Conservation (phyloP, 2,329 filamentous ascomycete genomes). For the Chrysoporthe deuterocubensis region DNA sequence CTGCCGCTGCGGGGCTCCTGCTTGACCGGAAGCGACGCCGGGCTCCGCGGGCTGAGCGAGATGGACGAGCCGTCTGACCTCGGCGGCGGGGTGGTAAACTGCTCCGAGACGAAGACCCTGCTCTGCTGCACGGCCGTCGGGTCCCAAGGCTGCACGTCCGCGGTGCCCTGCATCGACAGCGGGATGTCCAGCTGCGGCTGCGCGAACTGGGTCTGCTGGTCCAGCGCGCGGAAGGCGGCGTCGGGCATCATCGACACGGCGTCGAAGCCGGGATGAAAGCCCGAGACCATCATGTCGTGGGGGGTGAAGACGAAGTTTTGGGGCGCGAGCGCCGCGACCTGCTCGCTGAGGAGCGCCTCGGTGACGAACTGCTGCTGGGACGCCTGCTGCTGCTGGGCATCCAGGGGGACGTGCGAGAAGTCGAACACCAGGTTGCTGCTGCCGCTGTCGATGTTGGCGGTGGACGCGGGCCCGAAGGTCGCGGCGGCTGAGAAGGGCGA, state of each 20-base stretch:
- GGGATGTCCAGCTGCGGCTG: conserved; percentile 42
- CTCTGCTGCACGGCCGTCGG: conserved; percentile 40
- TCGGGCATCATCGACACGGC: conserved; percentile 12
- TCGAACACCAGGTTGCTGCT: conserved; percentile 8
- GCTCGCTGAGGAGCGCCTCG: conserved; percentile 17
- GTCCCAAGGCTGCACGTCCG: conserved; percentile 49
- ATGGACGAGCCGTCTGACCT: conserved; percentile 22
- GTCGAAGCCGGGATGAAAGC: conserved; percentile 38
- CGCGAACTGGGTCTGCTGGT: conserved; percentile 28
- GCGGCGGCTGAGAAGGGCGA: conserved; percentile 6
- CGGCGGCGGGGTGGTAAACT: conserved; percentile 36
- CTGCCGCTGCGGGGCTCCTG: conserved; percentile 26
- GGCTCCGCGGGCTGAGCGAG: conserved; percentile 31
- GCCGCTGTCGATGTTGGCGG: background rate
- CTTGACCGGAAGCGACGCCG: conserved; percentile 35
- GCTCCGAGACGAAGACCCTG: conserved; percentile 44
- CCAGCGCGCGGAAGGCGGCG: conserved; percentile 30
- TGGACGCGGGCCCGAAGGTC: conserved; percentile 7
- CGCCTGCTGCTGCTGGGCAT: conserved; percentile 11
- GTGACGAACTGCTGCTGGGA: conserved; percentile 18
- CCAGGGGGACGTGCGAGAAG: conserved; percentile 14
- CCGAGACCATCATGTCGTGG: conserved; percentile 26
- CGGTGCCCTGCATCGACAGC: conserved; percentile 41
- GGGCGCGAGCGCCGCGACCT: conserved; percentile 47
- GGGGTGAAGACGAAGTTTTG: conserved; percentile 43